Percentiles rank a stretch among this genome's conserved stretches.
Evolutionary conservation across 192 early-diverging fungal genomes (phyloP).

Genomic region (Coemansia guatemalensis): DNA sequence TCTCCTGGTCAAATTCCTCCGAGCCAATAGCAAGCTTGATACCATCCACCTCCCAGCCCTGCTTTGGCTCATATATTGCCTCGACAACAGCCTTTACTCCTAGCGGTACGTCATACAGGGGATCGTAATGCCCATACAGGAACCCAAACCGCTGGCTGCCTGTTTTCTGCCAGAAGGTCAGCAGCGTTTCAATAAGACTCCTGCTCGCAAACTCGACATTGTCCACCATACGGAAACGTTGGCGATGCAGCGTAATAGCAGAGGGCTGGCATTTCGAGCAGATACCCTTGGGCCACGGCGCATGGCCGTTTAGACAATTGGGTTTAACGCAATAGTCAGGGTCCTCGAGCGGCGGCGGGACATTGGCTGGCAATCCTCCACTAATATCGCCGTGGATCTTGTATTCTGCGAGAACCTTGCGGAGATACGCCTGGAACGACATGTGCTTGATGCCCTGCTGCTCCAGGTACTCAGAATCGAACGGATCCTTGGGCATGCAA

Average conservation of each 20-base stretch:
- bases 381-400: conserved; percentile 57
- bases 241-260: conserved; percentile 83
- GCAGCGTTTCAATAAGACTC: conserved; percentile 77
- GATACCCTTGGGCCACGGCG: conserved; percentile 90
- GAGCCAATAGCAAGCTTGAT: conserved; percentile 61
- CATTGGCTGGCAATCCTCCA: conserved; percentile 44
- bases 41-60: conserved; percentile 75
- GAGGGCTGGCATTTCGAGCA: conserved; percentile 98
- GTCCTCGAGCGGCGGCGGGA: conserved; percentile 85
- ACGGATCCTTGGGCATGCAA: conserved; percentile 67
- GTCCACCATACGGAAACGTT: conserved; percentile 93
- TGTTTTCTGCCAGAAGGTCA: conserved; percentile 83
- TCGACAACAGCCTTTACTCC: conserved; percentile 96
- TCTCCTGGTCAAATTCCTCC: conserved; percentile 56
- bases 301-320: conserved; percentile 79
- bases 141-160: conserved; percentile 93
- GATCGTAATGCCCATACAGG: conserved; percentile 89
- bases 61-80: conserved; percentile 92
- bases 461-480: conserved; percentile 81
- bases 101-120: conserved; percentile 86
- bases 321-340: conserved; percentile 75
- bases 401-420: conserved; percentile 69
- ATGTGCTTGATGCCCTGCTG: conserved; percentile 95
- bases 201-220: conserved; percentile 92
- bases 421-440: conserved; percentile 91